Base-by-base conservation (phyloP, 306 rosid species). In the Carpinus viminea region DNA sequence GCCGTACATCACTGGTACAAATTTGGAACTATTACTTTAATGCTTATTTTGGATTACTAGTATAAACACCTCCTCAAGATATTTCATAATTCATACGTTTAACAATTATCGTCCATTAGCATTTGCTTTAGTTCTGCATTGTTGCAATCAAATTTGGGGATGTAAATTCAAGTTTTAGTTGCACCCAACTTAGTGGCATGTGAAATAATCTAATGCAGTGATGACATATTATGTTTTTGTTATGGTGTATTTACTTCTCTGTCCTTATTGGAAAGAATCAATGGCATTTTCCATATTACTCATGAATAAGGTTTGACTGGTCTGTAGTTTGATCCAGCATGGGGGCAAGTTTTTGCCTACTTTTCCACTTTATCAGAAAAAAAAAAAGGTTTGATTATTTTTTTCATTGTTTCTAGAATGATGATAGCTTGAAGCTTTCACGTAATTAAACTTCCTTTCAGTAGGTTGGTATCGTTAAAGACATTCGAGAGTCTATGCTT, bases 401-500 rank as follows among this genome's bases (percentile, higher is more conserved):
- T 10, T 78, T 50, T 24, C 20, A 38, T 70, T 61, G 54, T 76
- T 62, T 7, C 74, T 26, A 73, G 60, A 52, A 74, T 70, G 68
- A 18, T 64, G 68, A 74, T 76, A 26, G 75, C 70, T 56, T 61
- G 82, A 80, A 72, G 57, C 80, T 85, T 76, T 64, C 79, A 20
- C 64, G 36, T 88, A 87, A 88, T 75, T 76, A 41, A 66, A 59
- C 77, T 50, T 83, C 78, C 73, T 77, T 86, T 80, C 82, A 76
- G 87, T 91, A 91, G 97, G 97, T 89, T 82, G 93, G 96, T 84
- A 89, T 95, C 68, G 98, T 95, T 78, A 85, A 95, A 79, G 98
- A 91, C 90, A 95, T 95, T 78, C 87, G 91, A n/a, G 96, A 86
- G 59, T 91, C 98, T 51, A 92, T 95, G 98, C 98, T 95, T 75